These are phyloP conservation scores for Podospora comata DNA, from an alignment of 495 filamentous ascomycete genomes.

Conservation along the genomic window DNA sequence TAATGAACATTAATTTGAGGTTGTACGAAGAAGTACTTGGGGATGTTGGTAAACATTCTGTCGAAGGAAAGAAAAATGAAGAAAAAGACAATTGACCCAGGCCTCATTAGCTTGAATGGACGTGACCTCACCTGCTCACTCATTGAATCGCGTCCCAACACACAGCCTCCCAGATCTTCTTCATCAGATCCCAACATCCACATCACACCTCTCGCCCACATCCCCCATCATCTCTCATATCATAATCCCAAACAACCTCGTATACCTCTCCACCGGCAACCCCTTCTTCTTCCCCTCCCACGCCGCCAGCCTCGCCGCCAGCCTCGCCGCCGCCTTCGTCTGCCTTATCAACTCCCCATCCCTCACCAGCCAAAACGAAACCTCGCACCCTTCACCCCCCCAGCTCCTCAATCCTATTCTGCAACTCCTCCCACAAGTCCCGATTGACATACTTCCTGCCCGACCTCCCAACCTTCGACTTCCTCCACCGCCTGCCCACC, in stretches of 20 bases:
- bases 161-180: too few relatives aligned
- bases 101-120: too few relatives aligned
- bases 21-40: not conserved
- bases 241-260: conserved; percentile 31
- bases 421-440: conserved; percentile 44
- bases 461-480: conserved; percentile 7
- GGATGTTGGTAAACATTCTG: not conserved
- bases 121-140: too few relatives aligned
- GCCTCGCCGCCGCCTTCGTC: conserved; percentile 29
- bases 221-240: conserved; percentile 5
- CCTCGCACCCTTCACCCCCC: conserved; percentile 25
- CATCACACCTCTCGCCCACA: not conserved
- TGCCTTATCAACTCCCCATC: conserved; percentile 20
- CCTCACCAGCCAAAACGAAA: conserved; percentile 35
- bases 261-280: conserved; percentile 23
- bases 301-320: conserved; percentile 28
- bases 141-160: too few relatives aligned
- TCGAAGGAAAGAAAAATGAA: not conserved
- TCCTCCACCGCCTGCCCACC: conserved; percentile 40
- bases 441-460: conserved; percentile 32
- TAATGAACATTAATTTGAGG: not conserved
- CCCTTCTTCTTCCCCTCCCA: conserved; percentile 8
- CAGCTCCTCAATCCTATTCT: conserved; percentile 31
- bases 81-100: too few relatives aligned
- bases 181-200: not conserved